Conservation (phyloP, 225 moss, liverwort and hornwort species). For the Anthoceros angustus region DNA sequence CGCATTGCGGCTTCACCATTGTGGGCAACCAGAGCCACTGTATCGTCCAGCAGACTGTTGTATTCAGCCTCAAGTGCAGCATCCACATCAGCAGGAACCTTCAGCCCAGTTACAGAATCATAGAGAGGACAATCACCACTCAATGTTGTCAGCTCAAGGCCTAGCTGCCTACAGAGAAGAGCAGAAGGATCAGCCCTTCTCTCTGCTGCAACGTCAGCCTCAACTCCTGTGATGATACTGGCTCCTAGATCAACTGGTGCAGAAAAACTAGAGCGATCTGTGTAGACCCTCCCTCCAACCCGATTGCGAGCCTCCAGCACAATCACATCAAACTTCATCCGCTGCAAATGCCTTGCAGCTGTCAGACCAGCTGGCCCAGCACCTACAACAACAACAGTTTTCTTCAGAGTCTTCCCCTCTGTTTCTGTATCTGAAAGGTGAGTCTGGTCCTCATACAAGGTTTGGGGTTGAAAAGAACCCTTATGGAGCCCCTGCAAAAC, state of each 20-base stretch:
- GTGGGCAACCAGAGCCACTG: slow-evolving; percentile 46
- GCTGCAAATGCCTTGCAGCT: slow-evolving; percentile 42
- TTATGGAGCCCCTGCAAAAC: slow-evolving; percentile 44
- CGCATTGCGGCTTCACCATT: slow-evolving; percentile 48
- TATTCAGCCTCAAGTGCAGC: slow-evolving; percentile 53
- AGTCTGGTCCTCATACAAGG: slow-evolving; percentile 24
- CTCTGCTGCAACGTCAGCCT: slow-evolving; percentile 56
- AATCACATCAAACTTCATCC: slow-evolving; percentile 34
- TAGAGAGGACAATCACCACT: slow-evolving; percentile 55
- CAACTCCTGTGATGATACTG: slow-evolving; percentile 53
- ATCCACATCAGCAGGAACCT: slow-evolving; percentile 43
- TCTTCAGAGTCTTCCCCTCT: slow-evolving; percentile 10
- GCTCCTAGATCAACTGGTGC: slow-evolving; percentile 58
- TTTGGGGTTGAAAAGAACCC: slow-evolving; percentile 25
- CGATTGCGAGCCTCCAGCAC: slow-evolving; percentile 45
- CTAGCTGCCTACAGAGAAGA: slow-evolving; percentile 51
- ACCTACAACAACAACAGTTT: slow-evolving; percentile 43
- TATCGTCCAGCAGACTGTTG: slow-evolving; percentile 53
- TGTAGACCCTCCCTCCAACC: slow-evolving; percentile 49
- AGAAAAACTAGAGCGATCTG: slow-evolving; percentile 40
- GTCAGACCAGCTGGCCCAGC: slow-evolving; percentile 51
- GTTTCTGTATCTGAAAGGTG: slow-evolving; percentile 16
- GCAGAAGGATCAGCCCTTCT: slow-evolving; percentile 52
- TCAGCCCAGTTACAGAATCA: slow-evolving; percentile 45
- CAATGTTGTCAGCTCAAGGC: slow-evolving; percentile 41